These are phyloP conservation scores for Hypoxylon intermedium DNA, from an alignment of 495 filamentous ascomycete species.

Conservation along the genomic window DNA sequence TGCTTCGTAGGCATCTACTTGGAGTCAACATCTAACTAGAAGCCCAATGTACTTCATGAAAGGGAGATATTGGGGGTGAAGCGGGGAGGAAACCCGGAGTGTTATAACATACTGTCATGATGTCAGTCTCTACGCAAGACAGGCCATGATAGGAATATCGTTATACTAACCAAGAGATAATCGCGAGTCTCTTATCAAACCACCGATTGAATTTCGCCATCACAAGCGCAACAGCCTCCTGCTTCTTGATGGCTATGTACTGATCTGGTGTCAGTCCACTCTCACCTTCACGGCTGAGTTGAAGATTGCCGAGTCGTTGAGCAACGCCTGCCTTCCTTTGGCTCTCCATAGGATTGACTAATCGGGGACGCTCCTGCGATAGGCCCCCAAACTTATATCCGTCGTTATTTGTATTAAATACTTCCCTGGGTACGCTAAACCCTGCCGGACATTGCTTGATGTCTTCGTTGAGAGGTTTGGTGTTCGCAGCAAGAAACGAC, in stretches of 20 bases:
- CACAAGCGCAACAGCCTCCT: conserved; percentile 34
- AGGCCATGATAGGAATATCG: background rate
- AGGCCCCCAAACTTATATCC: conserved; percentile 23
- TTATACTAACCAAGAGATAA: conserved; percentile 41
- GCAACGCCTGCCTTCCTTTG: conserved; percentile 32
- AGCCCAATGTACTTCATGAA: background rate
- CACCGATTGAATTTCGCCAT: conserved; percentile 37
- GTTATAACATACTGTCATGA: conserved; percentile 20
- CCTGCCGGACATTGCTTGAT: conserved; percentile 29
- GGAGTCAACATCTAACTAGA: background rate
- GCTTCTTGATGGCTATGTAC: conserved; percentile 38
- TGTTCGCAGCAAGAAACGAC: conserved; percentile 14
- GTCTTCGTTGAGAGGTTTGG: conserved; percentile 10
- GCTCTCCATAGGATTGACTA: conserved; percentile 39
- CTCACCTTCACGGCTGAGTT: conserved; percentile 20
- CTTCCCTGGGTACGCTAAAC: conserved; percentile 32
- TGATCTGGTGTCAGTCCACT: conserved; percentile 41
- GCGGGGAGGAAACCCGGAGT: background rate
- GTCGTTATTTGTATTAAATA: conserved; percentile 26
- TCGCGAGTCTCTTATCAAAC: conserved; percentile 41
- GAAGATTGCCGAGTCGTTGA: conserved; percentile 34
- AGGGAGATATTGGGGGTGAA: background rate
- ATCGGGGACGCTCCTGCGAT: conserved; percentile 20
- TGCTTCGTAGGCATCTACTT: conserved; percentile 36
- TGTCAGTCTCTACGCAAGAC: conserved; percentile 9